Evolutionary conservation across 495 filamentous ascomycete species (phyloP).

Genomic region (Letharia lupina): DNA sequence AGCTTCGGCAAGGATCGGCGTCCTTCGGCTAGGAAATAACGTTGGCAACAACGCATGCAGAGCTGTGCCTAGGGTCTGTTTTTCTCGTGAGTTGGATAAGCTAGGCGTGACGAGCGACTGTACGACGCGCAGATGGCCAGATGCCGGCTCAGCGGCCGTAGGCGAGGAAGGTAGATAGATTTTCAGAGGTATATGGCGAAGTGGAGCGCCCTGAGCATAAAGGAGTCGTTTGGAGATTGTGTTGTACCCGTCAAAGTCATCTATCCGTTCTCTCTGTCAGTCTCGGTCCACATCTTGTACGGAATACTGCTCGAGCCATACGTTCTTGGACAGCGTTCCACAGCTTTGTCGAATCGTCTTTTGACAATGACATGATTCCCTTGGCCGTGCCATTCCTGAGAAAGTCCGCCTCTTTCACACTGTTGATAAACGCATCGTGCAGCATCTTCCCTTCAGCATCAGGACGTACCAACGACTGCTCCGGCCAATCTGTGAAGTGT

Average conservation of each 20-base stretch:
- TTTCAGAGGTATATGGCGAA: conserved; percentile 76
- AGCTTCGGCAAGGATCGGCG: conserved; percentile 81
- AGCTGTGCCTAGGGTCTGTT: conserved; percentile 73
- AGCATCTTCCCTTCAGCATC: conserved; percentile 52
- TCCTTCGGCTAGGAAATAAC: conserved; percentile 80
- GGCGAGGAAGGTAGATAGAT: conserved; percentile 76
- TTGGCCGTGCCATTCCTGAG: conserved; percentile 85
- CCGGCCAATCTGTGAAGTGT: conserved; percentile 69
- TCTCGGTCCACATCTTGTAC: background rate
- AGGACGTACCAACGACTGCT: conserved; percentile 55
- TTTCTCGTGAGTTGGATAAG: conserved; percentile 41
- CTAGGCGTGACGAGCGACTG: conserved; percentile 56
- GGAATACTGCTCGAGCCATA: conserved; percentile 34
- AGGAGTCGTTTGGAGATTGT: conserved; percentile 71
- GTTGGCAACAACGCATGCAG: conserved; percentile 69
- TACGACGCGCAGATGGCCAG: conserved; percentile 56
- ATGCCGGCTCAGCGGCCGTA: conserved; percentile 30
- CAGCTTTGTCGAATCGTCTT: conserved; percentile 75
- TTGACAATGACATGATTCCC: conserved; percentile 84
- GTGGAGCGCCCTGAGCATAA: conserved; percentile 57
- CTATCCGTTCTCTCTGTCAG: conserved; percentile 35
- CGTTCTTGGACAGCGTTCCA: conserved; percentile 80
- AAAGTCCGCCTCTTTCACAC: conserved; percentile 93
- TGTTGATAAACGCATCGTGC: conserved; percentile 86
- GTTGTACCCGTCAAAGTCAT: conserved; percentile 50